Percentiles rank a stretch among this genome's conserved stretches.
These are phyloP conservation scores for Blastocrithidia nonstop DNA, from an alignment of 208 protist species.

Conservation along the genomic window DNA sequence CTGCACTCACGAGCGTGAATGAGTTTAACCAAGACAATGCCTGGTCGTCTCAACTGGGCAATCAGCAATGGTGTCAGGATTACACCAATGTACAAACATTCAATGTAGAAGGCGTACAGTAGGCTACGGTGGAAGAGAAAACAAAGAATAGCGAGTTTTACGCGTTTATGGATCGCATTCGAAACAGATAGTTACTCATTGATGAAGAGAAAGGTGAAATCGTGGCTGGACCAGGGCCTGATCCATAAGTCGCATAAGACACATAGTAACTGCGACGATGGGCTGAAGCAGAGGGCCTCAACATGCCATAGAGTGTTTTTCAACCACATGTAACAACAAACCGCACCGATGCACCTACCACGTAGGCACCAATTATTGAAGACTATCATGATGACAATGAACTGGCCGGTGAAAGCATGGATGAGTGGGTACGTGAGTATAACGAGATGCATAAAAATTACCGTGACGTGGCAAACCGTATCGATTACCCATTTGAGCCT, in stretches of 20 bases:
- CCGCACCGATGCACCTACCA: not conserved
- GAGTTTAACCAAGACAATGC: conserved; percentile 8
- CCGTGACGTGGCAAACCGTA: conserved; percentile 30
- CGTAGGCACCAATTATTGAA: conserved; percentile 1
- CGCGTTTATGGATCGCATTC: conserved; percentile 67
- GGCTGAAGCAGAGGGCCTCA: conserved; percentile 24
- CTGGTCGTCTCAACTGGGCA: conserved; percentile 42
- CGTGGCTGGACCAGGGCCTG: conserved; percentile 47
- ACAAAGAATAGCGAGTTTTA: conserved; percentile 56
- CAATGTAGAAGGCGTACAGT: conserved; percentile 18
- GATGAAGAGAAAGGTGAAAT: conserved; percentile 66
- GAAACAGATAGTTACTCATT: conserved; percentile 54
- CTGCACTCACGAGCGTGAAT: conserved; percentile 6
- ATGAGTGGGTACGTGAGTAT: conserved; percentile 72
- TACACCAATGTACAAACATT: conserved; percentile 55
- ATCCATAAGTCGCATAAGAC: conserved; percentile 31
- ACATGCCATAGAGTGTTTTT: conserved; percentile 30
- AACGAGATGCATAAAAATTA: conserved; percentile 36
- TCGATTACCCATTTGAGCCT: conserved; percentile 77
- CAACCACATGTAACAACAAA: conserved; percentile 5
- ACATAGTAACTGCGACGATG: conserved; percentile 34
- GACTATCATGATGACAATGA: conserved; percentile 4
- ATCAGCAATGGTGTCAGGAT: conserved; percentile 56
- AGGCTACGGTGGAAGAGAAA: conserved; percentile 37
- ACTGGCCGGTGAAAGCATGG: conserved; percentile 14